These are phyloP conservation scores for Scytalidium sp. DNA, from an alignment of 2,329 filamentous ascomycete species.

Conservation along the genomic window DNA sequence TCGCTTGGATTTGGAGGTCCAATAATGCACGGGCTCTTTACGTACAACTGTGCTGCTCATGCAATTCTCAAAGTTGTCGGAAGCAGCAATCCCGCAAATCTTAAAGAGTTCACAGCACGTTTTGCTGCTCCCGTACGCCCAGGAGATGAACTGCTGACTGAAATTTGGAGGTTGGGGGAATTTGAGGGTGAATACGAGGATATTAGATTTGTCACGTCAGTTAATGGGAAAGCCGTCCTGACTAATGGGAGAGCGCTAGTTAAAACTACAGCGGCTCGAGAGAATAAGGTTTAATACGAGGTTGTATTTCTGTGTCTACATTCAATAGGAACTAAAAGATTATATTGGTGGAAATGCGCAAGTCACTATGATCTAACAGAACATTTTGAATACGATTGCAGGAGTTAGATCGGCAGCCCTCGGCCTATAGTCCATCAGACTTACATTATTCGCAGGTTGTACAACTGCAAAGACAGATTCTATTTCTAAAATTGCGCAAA, in stretches of 20 bases:
- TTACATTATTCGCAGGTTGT: too few relatives aligned
- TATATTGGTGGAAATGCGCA: too few relatives aligned
- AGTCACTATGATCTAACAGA: too few relatives aligned
- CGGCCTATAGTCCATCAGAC: too few relatives aligned
- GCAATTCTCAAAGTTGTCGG: slow-evolving; percentile 68
- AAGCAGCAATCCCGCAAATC: slow-evolving; percentile 69
- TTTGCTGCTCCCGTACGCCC: slow-evolving; percentile 83
- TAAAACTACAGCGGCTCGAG: not conserved
- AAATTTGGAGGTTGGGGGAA: slow-evolving; percentile 74
- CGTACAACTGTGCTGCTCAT: slow-evolving; percentile 75
- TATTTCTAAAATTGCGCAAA: too few relatives aligned
- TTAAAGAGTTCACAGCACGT: slow-evolving; percentile 84
- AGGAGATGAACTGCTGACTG: slow-evolving; percentile 72
- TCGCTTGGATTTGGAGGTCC: slow-evolving; percentile 86
- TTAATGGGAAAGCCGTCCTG: slow-evolving; percentile 79
- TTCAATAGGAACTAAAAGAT: too few relatives aligned
- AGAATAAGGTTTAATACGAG: not conserved
- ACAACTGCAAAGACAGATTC: too few relatives aligned
- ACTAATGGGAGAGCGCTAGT: slow-evolving; percentile 75
- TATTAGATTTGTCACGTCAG: slow-evolving; percentile 71
- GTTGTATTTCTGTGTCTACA: too few relatives aligned
- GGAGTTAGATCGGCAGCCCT: too few relatives aligned
- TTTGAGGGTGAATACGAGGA: slow-evolving; percentile 67
- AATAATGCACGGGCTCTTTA: slow-evolving; percentile 87
- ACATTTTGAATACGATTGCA: too few relatives aligned